These are phyloP conservation scores for Colletotrichum coccodes DNA, from an alignment of 2,329 filamentous ascomycete species.

Conservation along the genomic window DNA sequence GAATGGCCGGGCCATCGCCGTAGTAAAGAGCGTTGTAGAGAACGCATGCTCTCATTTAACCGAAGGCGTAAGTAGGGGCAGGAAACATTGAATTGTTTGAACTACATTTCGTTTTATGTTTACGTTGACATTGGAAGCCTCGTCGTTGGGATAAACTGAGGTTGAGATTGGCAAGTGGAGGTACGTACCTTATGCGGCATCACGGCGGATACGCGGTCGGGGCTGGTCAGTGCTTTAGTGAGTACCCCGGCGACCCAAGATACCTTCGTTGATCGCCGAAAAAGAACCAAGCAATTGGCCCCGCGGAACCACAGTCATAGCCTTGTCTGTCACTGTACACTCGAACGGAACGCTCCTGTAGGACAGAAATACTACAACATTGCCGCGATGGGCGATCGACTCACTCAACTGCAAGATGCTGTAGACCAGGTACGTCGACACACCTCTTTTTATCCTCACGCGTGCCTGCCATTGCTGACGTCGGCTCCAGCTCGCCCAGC, in stretches of 20 bases:
- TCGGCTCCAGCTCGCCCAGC: constrained; percentile 68
- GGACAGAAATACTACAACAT: neutral
- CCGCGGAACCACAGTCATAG: neutral
- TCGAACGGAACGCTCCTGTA: neutral
- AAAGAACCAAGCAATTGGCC: neutral
- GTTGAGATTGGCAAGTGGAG: neutral
- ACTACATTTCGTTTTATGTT: neutral
- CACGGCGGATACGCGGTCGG: neutral
- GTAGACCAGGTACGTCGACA: constrained; percentile 74
- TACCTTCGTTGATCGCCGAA: neutral
- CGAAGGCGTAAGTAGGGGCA: neutral
- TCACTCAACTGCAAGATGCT: constrained; percentile 87
- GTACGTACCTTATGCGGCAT: constrained; percentile 16
- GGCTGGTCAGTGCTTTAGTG: constrained; percentile 1
- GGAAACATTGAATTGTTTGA: neutral
- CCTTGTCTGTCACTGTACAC: constrained; percentile 1
- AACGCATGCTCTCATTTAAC: constrained; percentile 1
- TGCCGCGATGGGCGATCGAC: constrained; percentile 73
- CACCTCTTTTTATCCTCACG: neutral
- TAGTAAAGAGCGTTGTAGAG: neutral
- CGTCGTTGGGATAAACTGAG: neutral
- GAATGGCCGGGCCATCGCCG: neutral
- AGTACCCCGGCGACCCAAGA: neutral
- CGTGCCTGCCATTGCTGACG: neutral
- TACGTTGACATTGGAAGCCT: neutral